These are phyloP conservation scores for Sporothrix brunneoviolacea DNA, from an alignment of 2,329 filamentous ascomycete species.

Conservation along the genomic window DNA sequence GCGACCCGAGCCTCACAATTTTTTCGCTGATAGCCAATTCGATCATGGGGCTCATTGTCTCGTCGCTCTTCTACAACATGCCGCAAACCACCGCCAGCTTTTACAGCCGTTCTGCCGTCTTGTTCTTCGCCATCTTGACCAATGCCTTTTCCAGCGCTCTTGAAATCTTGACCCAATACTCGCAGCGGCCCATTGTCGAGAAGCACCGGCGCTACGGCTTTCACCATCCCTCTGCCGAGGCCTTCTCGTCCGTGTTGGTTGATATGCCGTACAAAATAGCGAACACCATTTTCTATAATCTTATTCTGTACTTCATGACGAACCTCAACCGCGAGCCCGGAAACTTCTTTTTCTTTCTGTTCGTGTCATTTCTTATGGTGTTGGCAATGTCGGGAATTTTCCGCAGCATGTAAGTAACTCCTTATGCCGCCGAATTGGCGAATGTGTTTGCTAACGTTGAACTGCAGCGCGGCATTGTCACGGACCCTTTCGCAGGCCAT, in stretches of 20 bases:
- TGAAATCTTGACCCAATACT: slow-evolving; percentile 79
- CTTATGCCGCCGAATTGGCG: no score
- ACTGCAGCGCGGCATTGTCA: slow-evolving; percentile 66
- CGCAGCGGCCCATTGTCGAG: slow-evolving; percentile 85
- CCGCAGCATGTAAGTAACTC: no score
- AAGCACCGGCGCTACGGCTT: slow-evolving; percentile 82
- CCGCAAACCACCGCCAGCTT: slow-evolving; percentile 60
- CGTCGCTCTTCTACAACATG: slow-evolving; percentile 76
- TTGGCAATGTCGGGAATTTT: slow-evolving; percentile 83
- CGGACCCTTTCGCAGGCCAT: slow-evolving; percentile 61
- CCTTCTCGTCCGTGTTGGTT: slow-evolving; percentile 76
- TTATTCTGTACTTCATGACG: slow-evolving; percentile 81
- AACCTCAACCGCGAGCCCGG: slow-evolving; percentile 67
- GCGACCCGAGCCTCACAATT: slow-evolving; percentile 69
- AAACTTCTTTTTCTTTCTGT: slow-evolving; percentile 77
- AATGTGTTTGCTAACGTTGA: no score
- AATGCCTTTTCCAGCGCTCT: slow-evolving; percentile 77
- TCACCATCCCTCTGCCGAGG: slow-evolving; percentile 87
- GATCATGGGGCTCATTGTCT: slow-evolving; percentile 68
- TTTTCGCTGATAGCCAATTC: slow-evolving; percentile 65
- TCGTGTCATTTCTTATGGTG: slow-evolving; percentile 67
- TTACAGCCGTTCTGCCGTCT: slow-evolving; percentile 68
- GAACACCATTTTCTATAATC: slow-evolving; percentile 72
- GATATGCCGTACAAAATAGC: slow-evolving; percentile 77
- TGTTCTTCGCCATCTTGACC: slow-evolving; percentile 84